A percentile compares a stretch with the other conserved stretches of the same genome.
phyloP scores from a whole-genome alignment of 108 stramenopile species.

The Cyclotella kingstonii region DNA sequence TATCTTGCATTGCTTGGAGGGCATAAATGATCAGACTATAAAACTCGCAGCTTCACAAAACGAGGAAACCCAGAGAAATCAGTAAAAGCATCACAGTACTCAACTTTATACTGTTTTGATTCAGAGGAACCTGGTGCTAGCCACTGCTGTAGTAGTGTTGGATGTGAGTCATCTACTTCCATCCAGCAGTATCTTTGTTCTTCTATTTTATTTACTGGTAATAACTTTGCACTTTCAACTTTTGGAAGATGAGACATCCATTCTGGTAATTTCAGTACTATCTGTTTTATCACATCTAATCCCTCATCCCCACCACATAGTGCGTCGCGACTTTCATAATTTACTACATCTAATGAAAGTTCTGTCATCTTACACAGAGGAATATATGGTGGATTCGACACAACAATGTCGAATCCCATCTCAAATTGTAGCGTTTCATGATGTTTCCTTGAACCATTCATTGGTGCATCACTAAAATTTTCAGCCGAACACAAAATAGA shows the following conservation, averaged over 20 bases:
- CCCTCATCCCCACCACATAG: conserved; percentile 92
- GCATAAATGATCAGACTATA: conserved; percentile 2
- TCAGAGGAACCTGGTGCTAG: conserved; percentile 27
- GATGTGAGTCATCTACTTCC: conserved; percentile 89
- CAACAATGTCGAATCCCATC: conserved; percentile 83
- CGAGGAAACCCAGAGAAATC: conserved; percentile 78
- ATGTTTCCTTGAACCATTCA: not conserved
- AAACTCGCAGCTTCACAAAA: conserved; percentile 63
- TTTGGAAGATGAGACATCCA: conserved; percentile 32
- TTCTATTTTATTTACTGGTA: too few species aligned
- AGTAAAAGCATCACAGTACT: conserved; percentile 22
- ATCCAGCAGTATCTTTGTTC: conserved; percentile 67
- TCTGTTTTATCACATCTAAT: conserved; percentile 81
- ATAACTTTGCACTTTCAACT: not conserved
- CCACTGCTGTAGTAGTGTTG: conserved; percentile 43
- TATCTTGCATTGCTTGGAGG: too few species aligned
- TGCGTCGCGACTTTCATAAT: conserved; percentile 78
- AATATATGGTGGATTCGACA: conserved; percentile 96
- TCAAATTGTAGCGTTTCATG: conserved; percentile 4
- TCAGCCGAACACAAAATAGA: conserved; percentile 48
- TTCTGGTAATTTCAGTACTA: conserved; percentile 57
- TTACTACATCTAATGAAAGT: conserved; percentile 63
- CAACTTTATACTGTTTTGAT: conserved; percentile 23
- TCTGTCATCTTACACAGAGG: conserved; percentile 70
- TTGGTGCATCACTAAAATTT: conserved; percentile 46